Base-by-base conservation (phyloP, 2,329 filamentous ascomycete species). In the Macroventuria anomochaeta region DNA sequence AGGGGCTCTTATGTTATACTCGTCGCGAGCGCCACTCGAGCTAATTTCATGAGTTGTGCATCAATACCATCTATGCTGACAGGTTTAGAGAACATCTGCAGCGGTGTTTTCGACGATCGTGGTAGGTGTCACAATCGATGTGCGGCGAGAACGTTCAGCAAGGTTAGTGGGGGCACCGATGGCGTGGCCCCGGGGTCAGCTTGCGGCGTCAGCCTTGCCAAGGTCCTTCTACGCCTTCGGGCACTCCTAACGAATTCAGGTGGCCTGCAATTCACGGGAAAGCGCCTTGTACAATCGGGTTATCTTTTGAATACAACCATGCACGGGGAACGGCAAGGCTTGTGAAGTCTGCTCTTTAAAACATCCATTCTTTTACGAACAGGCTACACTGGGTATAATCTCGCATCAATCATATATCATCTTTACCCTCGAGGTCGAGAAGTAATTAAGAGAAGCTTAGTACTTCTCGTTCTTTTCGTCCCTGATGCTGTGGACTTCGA, bases 401-500 rank as follows among this genome's bases (percentile, higher is more conserved):
- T 52, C 29, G 17, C 15, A 10, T 23, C 37, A 23, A 23, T 18
- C 36, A 32, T 36, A 8, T 13, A 7, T 11, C 7, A 20, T 40
- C 0, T 5, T 29, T 23, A 13, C 20, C 5, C 7, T 17, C 1
- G 4, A 5, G 3, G 17, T 7, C 12, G 12, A 15, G 34, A n/a
- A 5, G 12, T 17, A 18, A 21, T 7, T 5, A 3, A 6, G 13
- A 7, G 7, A 5, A 28, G 34, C 33, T 28, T 41, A 53, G 10
- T 18, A 20, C 42, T 65, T 67, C 52, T 67, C 61, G 25, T 56
- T 64, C 61, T 67, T 67, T 53, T 64, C 64, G 28, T 61, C 52
- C 28, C 42, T 53, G 13, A 63, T 29, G 20, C 55, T 61, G 7
- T 57, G 50, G 5, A 43, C 51, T 13, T 61, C 57, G 5, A 64